Base-by-base conservation (phyloP, 2,329 filamentous ascomycete genomes). In the Dactylonectria estremocensis region DNA sequence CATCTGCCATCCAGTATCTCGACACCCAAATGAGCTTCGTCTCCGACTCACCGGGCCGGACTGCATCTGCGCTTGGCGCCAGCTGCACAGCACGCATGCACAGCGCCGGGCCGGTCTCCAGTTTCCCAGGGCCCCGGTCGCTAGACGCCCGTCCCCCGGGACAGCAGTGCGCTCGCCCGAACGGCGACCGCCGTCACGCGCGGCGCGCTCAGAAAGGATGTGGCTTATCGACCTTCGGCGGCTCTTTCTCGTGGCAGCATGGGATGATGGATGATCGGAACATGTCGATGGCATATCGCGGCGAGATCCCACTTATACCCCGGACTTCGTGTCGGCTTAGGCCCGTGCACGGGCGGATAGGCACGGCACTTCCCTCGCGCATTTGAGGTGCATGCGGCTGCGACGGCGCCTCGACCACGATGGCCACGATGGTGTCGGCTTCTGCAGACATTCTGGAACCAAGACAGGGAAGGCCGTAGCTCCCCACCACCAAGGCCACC, bases 371-470 rank as follows among this genome's bases (percentile, higher is more conserved):
- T 54, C 54, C 62, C 63, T 58, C 54, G 46, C 62, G 33, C 45
- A 60, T 60, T 60, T 16, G 35, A 61, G 54, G 22, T 65, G 57
- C 57, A 61, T 61, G 45, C 40, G 31, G 40, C 48, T 60, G 66
- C 57, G 50, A 57, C 57, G 52, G 53, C 66, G 61, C 68, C 56
- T 65, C 54, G 67, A 58, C 64, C 55, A 61, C 66, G 61, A 66
- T 63, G 55, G 49, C 22, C 22, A n/a, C 28, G 52, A 67, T 22
- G 48, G 22, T 20, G 50, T 64, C 20, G 43, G 63, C 64, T 76
- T 76, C 72, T 67, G 69, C 43, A 57, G 71, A 72, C 46, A 67
- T 74, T 76, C 73, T 76, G 73, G 73, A 75, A 75, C 58, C 68
- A 61, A 52, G 55, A 49, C 45, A 56, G 50, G 49, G 33, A 43